Evolutionary conservation across 1,284 basidiomycete genomes (phyloP).

Genomic region (Boletus subluridellus): DNA sequence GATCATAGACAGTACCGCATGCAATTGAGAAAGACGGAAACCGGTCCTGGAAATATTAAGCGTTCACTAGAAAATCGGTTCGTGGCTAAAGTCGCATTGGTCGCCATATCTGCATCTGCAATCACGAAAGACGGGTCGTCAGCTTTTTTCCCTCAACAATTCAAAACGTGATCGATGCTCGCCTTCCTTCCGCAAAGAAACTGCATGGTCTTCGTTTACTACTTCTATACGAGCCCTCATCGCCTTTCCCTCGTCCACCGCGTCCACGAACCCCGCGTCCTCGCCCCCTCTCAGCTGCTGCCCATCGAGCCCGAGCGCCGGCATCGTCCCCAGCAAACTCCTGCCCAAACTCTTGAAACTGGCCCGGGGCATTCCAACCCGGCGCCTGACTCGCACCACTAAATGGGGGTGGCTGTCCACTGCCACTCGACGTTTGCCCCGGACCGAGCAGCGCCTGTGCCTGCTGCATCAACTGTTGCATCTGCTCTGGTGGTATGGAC

Average conservation of each 20-base stretch:
- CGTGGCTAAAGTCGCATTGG: constrained; percentile 78
- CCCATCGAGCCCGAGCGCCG: constrained; percentile 41
- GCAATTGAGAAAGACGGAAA: constrained; percentile 10
- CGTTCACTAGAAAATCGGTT: constrained; percentile 36
- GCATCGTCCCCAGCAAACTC: constrained; percentile 38
- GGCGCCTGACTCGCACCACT: constrained; percentile 24
- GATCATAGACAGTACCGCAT: constrained; percentile 16
- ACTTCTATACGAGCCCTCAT: constrained; percentile 57
- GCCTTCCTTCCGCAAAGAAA: constrained; percentile 86
- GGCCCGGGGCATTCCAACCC: constrained; percentile 28
- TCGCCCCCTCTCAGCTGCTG: constrained; percentile 36
- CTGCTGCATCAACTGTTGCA: constrained; percentile 62
- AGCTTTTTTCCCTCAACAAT: constrained; percentile 44
- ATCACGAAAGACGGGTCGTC: constrained; percentile 41
- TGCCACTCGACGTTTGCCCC: constrained; percentile 22
- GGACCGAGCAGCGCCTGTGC: constrained; percentile 37
- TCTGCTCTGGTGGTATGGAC: constrained; percentile 50
- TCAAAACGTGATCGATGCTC: constrained; percentile 53
- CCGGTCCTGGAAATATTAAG: background rate
- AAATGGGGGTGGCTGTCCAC: constrained; percentile 27
- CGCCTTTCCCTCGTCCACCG: constrained; percentile 48
- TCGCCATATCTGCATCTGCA: constrained; percentile 82
- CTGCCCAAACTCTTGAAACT: constrained; percentile 37
- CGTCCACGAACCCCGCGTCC: constrained; percentile 34
- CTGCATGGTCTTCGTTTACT: constrained; percentile 81